phyloP scores from a whole-genome alignment of 306 rosid species.

The Cyclanthera cordifolia region DNA sequence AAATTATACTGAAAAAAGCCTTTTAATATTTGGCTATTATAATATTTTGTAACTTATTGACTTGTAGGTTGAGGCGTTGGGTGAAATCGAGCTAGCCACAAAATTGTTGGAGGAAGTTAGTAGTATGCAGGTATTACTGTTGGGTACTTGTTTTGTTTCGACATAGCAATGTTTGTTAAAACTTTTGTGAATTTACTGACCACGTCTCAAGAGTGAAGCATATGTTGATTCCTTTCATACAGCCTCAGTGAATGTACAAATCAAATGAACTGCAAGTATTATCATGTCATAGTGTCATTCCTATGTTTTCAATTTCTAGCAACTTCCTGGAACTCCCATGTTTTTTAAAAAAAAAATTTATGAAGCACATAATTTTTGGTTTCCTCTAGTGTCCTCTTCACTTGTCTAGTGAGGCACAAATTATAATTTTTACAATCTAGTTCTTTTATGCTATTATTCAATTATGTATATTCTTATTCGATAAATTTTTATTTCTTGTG shows the following conservation, averaged over 20 bases:
- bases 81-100: slow-evolving; percentile 87
- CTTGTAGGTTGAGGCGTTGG: slow-evolving; percentile 85
- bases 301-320: not conserved
- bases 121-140: slow-evolving; percentile 47
- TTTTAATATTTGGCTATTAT: not conserved
- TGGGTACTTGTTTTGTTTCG: slow-evolving; percentile 12
- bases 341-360: not conserved
- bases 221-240: not conserved
- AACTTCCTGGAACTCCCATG: not conserved
- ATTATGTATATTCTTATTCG: not conserved
- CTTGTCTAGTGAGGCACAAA: not conserved
- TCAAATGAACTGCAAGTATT: not conserved
- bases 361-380: not conserved
- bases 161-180: not conserved
- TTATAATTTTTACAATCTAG: not conserved
- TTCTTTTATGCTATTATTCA: not conserved
- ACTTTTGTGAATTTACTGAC: not conserved
- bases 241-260: not conserved
- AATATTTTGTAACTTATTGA: not conserved
- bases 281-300: not conserved
- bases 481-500: not conserved
- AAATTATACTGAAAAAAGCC: not conserved
- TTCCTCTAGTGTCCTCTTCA: not conserved
- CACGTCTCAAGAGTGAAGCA: not conserved
- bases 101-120: slow-evolving; percentile 50